Conservation (phyloP, 139 green algal genomes). For the Chlamydomonas sphaeroides region DNA sequence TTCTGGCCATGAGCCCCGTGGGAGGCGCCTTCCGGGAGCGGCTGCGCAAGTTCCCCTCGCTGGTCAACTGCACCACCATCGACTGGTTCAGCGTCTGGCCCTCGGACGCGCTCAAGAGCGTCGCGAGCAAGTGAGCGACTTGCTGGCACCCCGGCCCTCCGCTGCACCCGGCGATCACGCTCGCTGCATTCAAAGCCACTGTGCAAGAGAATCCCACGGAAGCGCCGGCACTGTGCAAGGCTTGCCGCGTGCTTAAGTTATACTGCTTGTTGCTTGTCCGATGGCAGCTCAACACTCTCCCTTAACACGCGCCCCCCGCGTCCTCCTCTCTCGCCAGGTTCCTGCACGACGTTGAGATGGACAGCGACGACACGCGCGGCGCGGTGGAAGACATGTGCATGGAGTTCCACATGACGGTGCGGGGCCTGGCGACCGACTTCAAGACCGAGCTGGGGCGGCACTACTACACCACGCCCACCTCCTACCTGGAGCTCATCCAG, state of each 20-base stretch:
- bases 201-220: no score
- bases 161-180: no score
- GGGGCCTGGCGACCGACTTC: slow-evolving; percentile 59
- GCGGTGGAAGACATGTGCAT: slow-evolving; percentile 75
- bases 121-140: slow-evolving; percentile 66
- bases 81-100: slow-evolving; percentile 77
- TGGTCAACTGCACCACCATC: slow-evolving; percentile 86
- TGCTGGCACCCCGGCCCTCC: no score
- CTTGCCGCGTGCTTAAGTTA: no score
- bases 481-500: slow-evolving; percentile 79
- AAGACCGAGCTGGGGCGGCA: slow-evolving; percentile 51
- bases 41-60: slow-evolving; percentile 78
- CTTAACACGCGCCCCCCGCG: no score
- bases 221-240: no score
- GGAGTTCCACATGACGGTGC: slow-evolving; percentile 67
- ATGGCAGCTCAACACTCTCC: no score
- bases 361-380: slow-evolving; percentile 38
- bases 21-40: slow-evolving; percentile 77
- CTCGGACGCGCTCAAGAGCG: slow-evolving; percentile 73
- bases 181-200: no score
- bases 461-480: slow-evolving; percentile 76
- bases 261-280: no score
- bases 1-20: slow-evolving; percentile 77
- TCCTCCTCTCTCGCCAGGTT: slow-evolving; percentile 8
- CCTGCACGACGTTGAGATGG: slow-evolving; percentile 69